Evolutionary conservation across 345 rosid genomes (phyloP), one percentile per base, ranked within the genome.

Genomic region (Adansonia digitata): DNA sequence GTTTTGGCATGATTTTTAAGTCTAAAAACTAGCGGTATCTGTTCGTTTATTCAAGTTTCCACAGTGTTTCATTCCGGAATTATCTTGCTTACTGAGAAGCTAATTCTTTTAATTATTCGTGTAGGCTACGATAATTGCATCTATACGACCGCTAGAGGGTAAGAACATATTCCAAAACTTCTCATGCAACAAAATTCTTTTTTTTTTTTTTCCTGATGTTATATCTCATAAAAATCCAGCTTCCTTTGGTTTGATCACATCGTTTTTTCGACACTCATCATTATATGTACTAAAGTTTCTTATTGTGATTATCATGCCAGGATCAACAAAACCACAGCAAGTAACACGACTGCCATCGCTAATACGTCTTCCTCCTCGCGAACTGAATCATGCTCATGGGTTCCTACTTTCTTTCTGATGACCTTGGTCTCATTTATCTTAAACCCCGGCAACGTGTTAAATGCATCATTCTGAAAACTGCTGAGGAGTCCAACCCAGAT

Each of bases 41-140:
- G 42, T 70, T 29, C 17, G 40, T 34, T 18, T 26, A 29, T 18
- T 51, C 10, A 22, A 5, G 40, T 24, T 26, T 67, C 46, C 4
- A 18, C 61, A 63, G 31, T 11, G 27, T 20, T 53, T 57, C 3
- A 2, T n/a, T 62, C 5, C 5, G 5, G 24, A 8, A 31, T 45
- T 7, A 45, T 48, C 48, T 34, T 61, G 27, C 74, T 69, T 51
- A 2, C 46, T 48, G 2, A 39, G 14, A 26, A 13, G 62, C 69
- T 84, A 29, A 45, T 43, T 61, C 22, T 39, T 59, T 31, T 39
- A 48, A 35, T 11, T 45, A 5, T 77, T 76, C 76, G 60, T 81
- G 49, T 85, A 90, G 88, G 92, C 77, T 90, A 90, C 78, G 92
- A 90, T 78, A 88, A 79, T 74, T 88, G 92, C 88, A 73, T 86